Evolutionary conservation across 2,329 filamentous ascomycete species (phyloP), one percentile per base, ranked within the genome.

Genomic region (Aspergillus sp.): DNA sequence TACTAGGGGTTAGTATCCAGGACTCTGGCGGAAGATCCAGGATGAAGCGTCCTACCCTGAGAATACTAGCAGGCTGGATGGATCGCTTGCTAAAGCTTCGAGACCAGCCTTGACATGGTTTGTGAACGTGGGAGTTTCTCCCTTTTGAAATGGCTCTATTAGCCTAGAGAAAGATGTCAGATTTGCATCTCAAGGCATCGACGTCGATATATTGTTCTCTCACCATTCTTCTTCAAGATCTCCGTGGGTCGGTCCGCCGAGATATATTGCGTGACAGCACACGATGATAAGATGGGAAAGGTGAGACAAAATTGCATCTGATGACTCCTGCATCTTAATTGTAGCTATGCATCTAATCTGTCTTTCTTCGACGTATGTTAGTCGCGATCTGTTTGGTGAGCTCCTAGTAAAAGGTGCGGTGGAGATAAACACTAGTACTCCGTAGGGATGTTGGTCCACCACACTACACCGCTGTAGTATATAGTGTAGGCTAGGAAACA

Each of bases 121-220:
- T n/a, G 88, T 79, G 66, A 93, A 96, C 0, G 90, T 95, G 5
- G 82, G 81, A 2, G 88, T 89, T 71, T 96, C 90, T 52, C 87
- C 87, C 17, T 73, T 77, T 67, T 96, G 91, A 64, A 94, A 96
- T 29, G 80, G 76, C 48, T 89, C 86, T 14, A 96, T 86, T 25
- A 91, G 77, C 82, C 82, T 49, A 10, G 14, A 5, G 23, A 6
- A 31, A 16, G 1, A 19, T n/a, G 32, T 31, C 16, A 17, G 10
- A 11, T 17, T 19, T n/a, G 43, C 25, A 3, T 3, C 2, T 7
- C 25, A 29, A 10, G 9, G 7, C 11, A 29, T 3, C 9, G 7
- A n/a, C 1, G 25, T 29, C 25, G 25, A 3, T 29, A 29, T 7
- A 29, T 3, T 9, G 25, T 9, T 29, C 11, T 14, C 19, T 21